A percentile compares a stretch with the other conserved stretches of the same genome.
phyloP scores from a whole-genome alignment of 768 basidiomycete species.

The Podaxis carcinomalis region DNA sequence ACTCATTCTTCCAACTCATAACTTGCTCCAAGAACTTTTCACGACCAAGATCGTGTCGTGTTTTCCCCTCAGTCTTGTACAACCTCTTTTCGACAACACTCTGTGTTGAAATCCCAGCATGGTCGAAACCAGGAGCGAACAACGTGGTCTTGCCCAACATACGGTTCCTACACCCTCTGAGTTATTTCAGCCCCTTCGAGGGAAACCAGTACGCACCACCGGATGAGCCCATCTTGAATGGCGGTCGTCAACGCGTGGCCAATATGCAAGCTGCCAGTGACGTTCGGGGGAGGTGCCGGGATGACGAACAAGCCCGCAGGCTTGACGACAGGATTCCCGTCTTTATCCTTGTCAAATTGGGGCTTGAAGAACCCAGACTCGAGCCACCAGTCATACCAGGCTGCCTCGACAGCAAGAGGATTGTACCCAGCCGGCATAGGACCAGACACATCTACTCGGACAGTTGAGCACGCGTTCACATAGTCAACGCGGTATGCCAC shows the following conservation, averaged over 20 bases:
- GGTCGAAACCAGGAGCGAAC: conserved; percentile 94
- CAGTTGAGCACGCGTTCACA: not conserved
- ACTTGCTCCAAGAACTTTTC: conserved; percentile 88
- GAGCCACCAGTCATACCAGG: conserved; percentile 99
- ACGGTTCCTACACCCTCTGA: conserved; percentile 67
- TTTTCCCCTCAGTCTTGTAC: conserved; percentile 76
- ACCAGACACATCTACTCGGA: conserved; percentile 64
- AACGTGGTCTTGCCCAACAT: conserved; percentile 92
- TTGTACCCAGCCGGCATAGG: conserved; percentile 95
- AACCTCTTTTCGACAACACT: conserved; percentile 94
- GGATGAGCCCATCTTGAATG: conserved; percentile 83
- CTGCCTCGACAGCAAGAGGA: conserved; percentile 88
- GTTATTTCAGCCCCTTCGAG: not conserved
- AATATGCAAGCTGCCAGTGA: conserved; percentile 93
- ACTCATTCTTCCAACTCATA: conserved; percentile 98
- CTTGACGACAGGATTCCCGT: conserved; percentile 57
- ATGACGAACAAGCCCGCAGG: conserved; percentile 68
- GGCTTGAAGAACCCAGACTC: conserved; percentile 89
- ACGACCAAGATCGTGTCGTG: conserved; percentile 91
- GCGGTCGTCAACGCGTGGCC: conserved; percentile 92
- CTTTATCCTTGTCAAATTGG: conserved; percentile 38
- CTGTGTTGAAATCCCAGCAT: conserved; percentile 97
- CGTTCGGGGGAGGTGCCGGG: conserved; percentile 91
- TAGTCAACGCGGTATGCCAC: conserved; percentile 6
- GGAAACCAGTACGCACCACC: conserved; percentile 61